Conservation (phyloP, 768 basidiomycete genomes). For the Asterophora lycoperdoides region DNA sequence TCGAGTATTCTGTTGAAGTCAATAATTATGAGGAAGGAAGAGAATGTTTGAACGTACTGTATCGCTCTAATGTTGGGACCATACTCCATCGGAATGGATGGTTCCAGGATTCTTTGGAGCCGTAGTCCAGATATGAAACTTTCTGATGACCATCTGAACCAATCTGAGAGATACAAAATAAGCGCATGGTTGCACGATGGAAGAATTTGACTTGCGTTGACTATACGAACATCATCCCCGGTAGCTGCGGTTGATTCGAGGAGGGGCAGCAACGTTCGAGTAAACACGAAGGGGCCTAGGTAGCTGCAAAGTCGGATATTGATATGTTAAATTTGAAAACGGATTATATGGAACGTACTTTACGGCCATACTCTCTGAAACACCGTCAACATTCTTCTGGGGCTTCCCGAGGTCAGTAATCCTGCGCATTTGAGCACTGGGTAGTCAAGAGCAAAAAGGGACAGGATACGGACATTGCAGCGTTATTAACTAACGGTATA, state of each 20-base stretch:
- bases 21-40: background rate
- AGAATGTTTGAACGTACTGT: background rate
- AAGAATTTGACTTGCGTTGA: background rate
- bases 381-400: background rate
- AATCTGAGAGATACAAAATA: background rate
- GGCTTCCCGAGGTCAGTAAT: background rate
- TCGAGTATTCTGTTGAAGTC: background rate
- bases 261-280: background rate
- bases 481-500: background rate
- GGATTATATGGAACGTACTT: background rate
- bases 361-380: background rate
- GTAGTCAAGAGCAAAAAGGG: background rate
- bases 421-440: background rate
- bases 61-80: background rate
- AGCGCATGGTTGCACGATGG: background rate
- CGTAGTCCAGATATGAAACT: background rate
- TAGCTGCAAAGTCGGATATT: background rate
- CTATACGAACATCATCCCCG: background rate
- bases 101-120: background rate
- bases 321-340: background rate
- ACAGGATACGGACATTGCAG: conserved; percentile 1
- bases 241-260: background rate
- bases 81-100: background rate
- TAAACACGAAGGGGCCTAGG: background rate
- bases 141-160: background rate